Evolutionary conservation across 176 grass and related monocot genomes (phyloP).

Genomic region (Sorghum bicolor): Sorghum_bicolor_NCBIv3 NC_012872.2:6451501-6452000

Average conservation of each 20-base stretch:
- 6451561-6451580: neutral
- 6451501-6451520: neutral
- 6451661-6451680: neutral
- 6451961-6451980: too few relatives aligned
- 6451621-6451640: neutral
- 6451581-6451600: neutral
- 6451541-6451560: neutral
- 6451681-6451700: neutral
- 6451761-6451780: neutral
- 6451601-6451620: neutral
- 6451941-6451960: too few relatives aligned
- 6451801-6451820: neutral
- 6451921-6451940: too few relatives aligned
- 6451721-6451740: neutral
- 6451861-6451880: too few relatives aligned
- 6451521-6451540: neutral
- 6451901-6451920: too few relatives aligned
- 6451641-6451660: neutral
- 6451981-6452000: too few relatives aligned
- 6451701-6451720: neutral
- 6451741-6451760: neutral
- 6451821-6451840: too few relatives aligned
- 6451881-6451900: too few relatives aligned
- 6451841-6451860: too few relatives aligned
- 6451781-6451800: neutral